Conservation (phyloP, 2,329 filamentous ascomycete genomes). For the Paraconiothyrium brasiliense region DNA sequence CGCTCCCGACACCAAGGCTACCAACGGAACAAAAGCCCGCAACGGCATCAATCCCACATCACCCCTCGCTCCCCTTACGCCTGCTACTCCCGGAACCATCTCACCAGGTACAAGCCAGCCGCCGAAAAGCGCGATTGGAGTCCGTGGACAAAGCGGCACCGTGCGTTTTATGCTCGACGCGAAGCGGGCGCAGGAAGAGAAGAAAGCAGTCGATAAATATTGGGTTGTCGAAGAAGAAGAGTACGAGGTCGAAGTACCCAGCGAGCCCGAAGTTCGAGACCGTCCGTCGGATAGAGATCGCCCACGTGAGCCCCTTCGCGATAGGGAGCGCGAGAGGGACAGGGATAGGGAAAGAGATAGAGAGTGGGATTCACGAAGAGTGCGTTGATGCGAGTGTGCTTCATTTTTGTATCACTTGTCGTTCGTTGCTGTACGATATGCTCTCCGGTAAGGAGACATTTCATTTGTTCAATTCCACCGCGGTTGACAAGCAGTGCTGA, state of each 20-base stretch:
- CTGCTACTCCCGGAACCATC: constrained; percentile 58
- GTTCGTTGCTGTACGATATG: neutral
- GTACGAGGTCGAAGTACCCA: constrained; percentile 73
- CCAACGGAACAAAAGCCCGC: constrained; percentile 40
- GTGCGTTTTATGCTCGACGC: constrained; percentile 90
- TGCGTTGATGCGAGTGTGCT: constrained; percentile 37
- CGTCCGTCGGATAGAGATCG: constrained; percentile 16
- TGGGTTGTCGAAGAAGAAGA: constrained; percentile 80
- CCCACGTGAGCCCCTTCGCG: constrained; percentile 8
- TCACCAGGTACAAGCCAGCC: constrained; percentile 48
- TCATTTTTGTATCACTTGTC: constrained; percentile 14
- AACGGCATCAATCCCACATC: constrained; percentile 47
- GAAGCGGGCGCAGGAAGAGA: constrained; percentile 76
- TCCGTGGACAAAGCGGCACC: constrained; percentile 71
- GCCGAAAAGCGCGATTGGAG: constrained; percentile 45
- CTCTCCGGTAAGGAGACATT: constrained; percentile 14
- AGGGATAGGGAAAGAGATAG: constrained; percentile 29
- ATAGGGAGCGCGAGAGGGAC: constrained; percentile 14
- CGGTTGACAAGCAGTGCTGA: neutral
- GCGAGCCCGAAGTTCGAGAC: constrained; percentile 26
- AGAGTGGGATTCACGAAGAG: constrained; percentile 29
- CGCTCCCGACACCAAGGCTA: constrained; percentile 29
- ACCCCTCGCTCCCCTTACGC: constrained; percentile 51
- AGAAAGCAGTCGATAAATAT: constrained; percentile 71
- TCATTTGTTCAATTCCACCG: neutral